These are phyloP conservation scores for Platanthera guangdongensis DNA, from an alignment of 106 monocot genomes.

Conservation along the genomic window DNA sequence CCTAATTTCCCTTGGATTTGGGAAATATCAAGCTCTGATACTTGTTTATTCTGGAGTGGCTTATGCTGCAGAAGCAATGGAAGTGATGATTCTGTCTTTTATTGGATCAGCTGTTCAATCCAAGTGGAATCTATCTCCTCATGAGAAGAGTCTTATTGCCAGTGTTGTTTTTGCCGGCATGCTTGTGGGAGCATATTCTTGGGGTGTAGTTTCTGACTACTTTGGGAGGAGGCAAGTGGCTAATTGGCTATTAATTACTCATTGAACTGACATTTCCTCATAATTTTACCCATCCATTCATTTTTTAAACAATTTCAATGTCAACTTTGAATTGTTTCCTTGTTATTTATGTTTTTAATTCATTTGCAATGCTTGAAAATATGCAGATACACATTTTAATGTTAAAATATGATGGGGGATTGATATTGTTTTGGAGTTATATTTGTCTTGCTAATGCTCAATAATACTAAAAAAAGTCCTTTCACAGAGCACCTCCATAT, in stretches of 20 bases:
- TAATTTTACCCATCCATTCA: too few relatives aligned
- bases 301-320: neutral
- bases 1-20: constrained; percentile 44
- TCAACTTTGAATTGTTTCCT: neutral
- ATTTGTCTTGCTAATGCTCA: neutral
- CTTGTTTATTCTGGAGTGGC: constrained; percentile 65
- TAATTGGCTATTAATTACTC: neutral
- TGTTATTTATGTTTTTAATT: neutral
- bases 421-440: neutral
- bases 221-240: constrained; percentile 47
- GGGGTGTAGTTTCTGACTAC: constrained; percentile 62
- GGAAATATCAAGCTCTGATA: constrained; percentile 50
- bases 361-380: neutral
- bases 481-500: neutral
- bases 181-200: constrained; percentile 58
- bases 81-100: constrained; percentile 79
- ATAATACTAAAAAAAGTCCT: neutral
- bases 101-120: constrained; percentile 44
- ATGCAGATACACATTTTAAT: neutral
- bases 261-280: too few relatives aligned
- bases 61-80: constrained; percentile 69
- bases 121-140: constrained; percentile 47
- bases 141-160: constrained; percentile 50
- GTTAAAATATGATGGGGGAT: neutral
- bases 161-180: constrained; percentile 66